Base-by-base conservation (phyloP, 257 asterid genomes). In the Datura wrightii region DNA sequence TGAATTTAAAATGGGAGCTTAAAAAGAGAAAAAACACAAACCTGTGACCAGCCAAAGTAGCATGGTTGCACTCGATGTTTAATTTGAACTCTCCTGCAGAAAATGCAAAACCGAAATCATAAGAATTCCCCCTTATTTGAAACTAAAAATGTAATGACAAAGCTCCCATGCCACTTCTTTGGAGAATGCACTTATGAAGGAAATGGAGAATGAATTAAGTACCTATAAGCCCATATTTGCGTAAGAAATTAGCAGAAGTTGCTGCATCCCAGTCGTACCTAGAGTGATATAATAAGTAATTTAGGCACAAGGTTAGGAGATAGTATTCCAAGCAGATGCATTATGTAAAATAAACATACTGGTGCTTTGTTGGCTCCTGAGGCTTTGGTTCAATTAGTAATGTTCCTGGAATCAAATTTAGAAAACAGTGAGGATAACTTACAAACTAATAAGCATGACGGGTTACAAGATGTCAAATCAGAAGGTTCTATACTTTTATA, bases 231-330 rank as follows among this genome's bases (percentile, higher is more conserved):
- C 96, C 99, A 46, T 97, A 90, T 92, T 93, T 93, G 13, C 97
- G 97, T 82, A 97, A 92, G 91, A 97, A 97, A 88, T 97, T 97
- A 70, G 99, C 95, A 3, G 98, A 19, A 58, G 99, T 97, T 70
- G 99, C 99, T 62, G 99, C 99, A 86, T 97, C 99, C 99, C 99
- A 97, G 58, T 97, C 99, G 52, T 97, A 96, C 94, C 99, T 96
- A 86, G 72, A 87, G 37, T 83, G 72, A 63, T 14, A 84, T 56
- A 24, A 82, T 48, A 62, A 41, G 62, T 34, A 52, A 52, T 4
- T 78, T 78, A 78, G 34, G 82, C 0, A 8, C 52, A 4, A 15
- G 24, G 3, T 52, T 78, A 14, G 48, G 82, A 78, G 63, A 34
- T 34, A 10, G 6, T 1, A 31, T 31, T 52, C 31, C 41, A 39